Evolutionary conservation across 306 rosid genomes (phyloP), one percentile per base, ranked within the genome.

Genomic region (Cicer arietinum): DNA sequence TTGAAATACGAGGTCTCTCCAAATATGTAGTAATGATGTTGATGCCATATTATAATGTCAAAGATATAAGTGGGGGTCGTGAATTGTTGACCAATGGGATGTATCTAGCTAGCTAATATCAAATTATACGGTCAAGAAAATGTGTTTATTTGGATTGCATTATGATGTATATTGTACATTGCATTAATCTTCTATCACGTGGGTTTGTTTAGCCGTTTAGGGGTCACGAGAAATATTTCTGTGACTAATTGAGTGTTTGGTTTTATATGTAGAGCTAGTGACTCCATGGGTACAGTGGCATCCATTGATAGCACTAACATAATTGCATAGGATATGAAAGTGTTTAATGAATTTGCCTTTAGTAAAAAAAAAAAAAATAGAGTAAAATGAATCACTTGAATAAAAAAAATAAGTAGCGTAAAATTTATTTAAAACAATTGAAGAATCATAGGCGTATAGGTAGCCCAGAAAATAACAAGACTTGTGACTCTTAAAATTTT

Each of bases 181-280:
- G 47, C 43, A 12, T 64, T 75, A 50, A 42, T 65, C 20, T 76
- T 59, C 53, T 0, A 7, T 84, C 84, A 79, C 79, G 40, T 83
- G 84, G 54, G 56, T n/a, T 64, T 35, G 81, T 63, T 80, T 74
- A 63, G 67, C 56, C 42, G 51, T 56, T 72, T 47, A 69, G 62
- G 39, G 47, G 62, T 10, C 57, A n/a, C 16, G 47, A 25, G 65
- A 13, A 63, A 47, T 22, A 22, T 1, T 25, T 25, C 30, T 25
- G 30, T 25, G 30, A 25, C 30, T 1, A 25, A 25, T 25, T 25
- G 30, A 25, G 30, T 25, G 2, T 25, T 25, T 25, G 30, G 30
- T 25, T 25, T 25, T 25, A 25, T 25, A 25, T 25, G 30, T 25
- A 25, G 30, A 25, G 30, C 30, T 25, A 25, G 30, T 25, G 30